Percentiles rank a stretch among this genome's conserved stretches.
These are phyloP conservation scores for Wallacemonas sp. DNA, from an alignment of 208 protist genomes.

Conservation along the genomic window DNA sequence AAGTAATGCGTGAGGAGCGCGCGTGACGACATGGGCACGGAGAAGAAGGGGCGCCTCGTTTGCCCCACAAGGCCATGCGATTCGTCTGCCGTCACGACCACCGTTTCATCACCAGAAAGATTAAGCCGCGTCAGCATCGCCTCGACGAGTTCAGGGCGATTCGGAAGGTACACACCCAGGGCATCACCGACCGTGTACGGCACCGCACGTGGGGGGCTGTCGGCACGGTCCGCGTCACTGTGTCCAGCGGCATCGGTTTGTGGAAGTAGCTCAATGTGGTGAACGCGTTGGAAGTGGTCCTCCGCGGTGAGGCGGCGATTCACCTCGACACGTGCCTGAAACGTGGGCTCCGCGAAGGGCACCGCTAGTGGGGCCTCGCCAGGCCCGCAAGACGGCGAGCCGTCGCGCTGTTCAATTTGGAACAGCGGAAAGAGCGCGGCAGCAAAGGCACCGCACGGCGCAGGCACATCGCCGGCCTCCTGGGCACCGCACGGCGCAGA, in stretches of 20 bases:
- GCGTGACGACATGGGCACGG: conserved; percentile 40
- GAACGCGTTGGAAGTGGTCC: conserved; percentile 68
- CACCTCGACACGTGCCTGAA: conserved; percentile 35
- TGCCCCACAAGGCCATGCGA: conserved; percentile 53
- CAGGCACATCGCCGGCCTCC: neutral
- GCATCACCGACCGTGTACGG: conserved; percentile 79
- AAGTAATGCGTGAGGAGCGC: conserved; percentile 66
- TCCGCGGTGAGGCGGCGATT: conserved; percentile 58
- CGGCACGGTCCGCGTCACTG: neutral
- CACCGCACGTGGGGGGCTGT: neutral
- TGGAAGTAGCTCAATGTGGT: conserved; percentile 47
- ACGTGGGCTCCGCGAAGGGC: conserved; percentile 29
- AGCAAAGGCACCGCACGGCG: conserved; percentile 12
- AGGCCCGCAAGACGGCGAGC: neutral
- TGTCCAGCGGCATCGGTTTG: neutral
- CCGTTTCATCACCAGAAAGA: conserved; percentile 35
- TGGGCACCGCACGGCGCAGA: neutral
- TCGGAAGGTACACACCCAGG: conserved; percentile 74
- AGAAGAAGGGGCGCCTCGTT: conserved; percentile 54
- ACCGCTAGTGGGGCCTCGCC: neutral
- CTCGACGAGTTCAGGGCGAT: conserved; percentile 52
- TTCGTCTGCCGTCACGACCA: conserved; percentile 47
- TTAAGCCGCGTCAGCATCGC: conserved; percentile 41
- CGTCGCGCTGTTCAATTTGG: neutral
- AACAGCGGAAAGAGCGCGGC: conserved; percentile 32